Evolutionary conservation across 495 filamentous ascomycete genomes (phyloP), one percentile per base, ranked within the genome.

Genomic region (Neurospora sp.): DNA sequence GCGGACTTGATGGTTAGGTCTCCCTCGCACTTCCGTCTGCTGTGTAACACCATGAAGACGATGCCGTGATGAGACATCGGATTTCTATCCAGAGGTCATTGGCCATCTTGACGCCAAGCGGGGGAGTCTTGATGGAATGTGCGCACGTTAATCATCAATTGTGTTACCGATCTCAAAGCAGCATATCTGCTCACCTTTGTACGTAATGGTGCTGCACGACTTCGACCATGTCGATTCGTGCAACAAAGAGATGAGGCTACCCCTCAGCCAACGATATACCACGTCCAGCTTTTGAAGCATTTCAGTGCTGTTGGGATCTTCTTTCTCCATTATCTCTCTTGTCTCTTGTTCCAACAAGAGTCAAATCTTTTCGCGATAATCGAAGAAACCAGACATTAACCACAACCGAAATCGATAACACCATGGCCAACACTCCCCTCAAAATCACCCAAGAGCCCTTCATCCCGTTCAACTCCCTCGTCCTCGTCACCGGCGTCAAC

Each of bases 401-500:
- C 0, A 1, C 23, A 1, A 39, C 5, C 23, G 12, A 5, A 62
- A 62, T 3, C 12, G 7, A 62, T 18, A 8, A n/a, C n/a, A 38
- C 20, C 37, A 74, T 74, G 69, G 31, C 69, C 7, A 27, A 71
- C 18, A 20, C 37, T 35, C 72, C 42, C 41, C 70, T 74, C 37
- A 71, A 62, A 10, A 70, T 72, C 44, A 23, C 71, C 69, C 54
- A 77, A 9, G 14, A 70, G 71, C 71, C 76, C 73, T 39, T 69
- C 69, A 73, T 81, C 69, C 75, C 78, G 0, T 27, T 59, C 31
- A 27, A 72, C 75, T 75, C 78, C 31, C 74, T 76, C 12, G 72
- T 85, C 74, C 81, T 90, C 20, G 83, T 91, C 39, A 90, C 87
- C 5, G 88, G 87, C n/a, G 83, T 79, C 31, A 90, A 86, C 75